phyloP scores from a whole-genome alignment of 805 yeast genomes.

The Phaffomyces antillensis region DNA sequence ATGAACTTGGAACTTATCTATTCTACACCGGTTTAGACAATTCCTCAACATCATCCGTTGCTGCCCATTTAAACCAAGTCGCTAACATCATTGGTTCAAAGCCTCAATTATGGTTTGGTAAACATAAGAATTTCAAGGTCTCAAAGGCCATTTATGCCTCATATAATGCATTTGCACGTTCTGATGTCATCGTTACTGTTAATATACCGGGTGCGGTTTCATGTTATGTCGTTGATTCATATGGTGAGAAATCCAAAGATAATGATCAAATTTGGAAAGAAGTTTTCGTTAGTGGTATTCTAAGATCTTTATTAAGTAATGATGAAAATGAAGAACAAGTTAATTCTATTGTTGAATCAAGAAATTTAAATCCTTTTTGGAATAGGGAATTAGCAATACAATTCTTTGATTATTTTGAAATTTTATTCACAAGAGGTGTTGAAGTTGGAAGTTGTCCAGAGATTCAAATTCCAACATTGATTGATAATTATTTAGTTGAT shows the following conservation, averaged over 20 bases:
- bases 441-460: slow-evolving; percentile 62
- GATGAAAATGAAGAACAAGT: slow-evolving; percentile 75
- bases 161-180: slow-evolving; percentile 63
- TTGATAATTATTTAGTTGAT: slow-evolving; percentile 66
- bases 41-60: slow-evolving; percentile 68
- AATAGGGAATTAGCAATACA: slow-evolving; percentile 38
- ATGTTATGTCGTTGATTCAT: slow-evolving; percentile 34
- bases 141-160: slow-evolving; percentile 64
- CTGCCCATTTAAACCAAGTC: slow-evolving; percentile 63
- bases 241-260: slow-evolving; percentile 50
- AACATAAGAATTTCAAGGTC: slow-evolving; percentile 60
- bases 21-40: slow-evolving; percentile 74
- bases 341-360: slow-evolving; percentile 69
- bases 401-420: slow-evolving; percentile 61
- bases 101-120: slow-evolving; percentile 78
- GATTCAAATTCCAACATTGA: slow-evolving; percentile 57
- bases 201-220: slow-evolving; percentile 72
- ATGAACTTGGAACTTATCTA: slow-evolving; percentile 51
- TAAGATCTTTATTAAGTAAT: slow-evolving; percentile 59
- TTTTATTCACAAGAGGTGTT: slow-evolving; percentile 58
- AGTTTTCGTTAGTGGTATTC: slow-evolving; percentile 51
- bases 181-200: slow-evolving; percentile 66
- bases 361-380: slow-evolving; percentile 72
- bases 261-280: slow-evolving; percentile 48
- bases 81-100: slow-evolving; percentile 55